These are phyloP conservation scores for Spirogloea muscicola DNA, from an alignment of 139 green algal species.

Conservation along the genomic window DNA sequence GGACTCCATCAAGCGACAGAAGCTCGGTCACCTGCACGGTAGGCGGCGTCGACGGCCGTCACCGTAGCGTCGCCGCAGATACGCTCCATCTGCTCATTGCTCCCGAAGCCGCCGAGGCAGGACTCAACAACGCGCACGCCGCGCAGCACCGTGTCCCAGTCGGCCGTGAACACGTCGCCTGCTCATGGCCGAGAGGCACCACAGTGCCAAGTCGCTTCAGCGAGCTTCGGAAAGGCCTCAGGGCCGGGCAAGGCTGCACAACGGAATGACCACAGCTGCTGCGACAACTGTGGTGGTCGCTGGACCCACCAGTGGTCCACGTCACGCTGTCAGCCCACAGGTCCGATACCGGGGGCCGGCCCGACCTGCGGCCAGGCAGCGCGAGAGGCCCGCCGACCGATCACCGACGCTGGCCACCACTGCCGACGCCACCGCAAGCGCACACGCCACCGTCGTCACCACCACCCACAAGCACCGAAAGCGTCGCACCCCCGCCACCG, in stretches of 20 bases:
- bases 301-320: neutral
- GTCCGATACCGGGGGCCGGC: neutral
- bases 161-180: slow-evolving; percentile 32
- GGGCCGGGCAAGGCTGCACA: too few species aligned
- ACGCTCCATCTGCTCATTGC: slow-evolving; percentile 49
- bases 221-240: too few species aligned
- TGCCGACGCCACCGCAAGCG: too few species aligned
- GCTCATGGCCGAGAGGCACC: neutral
- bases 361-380: slow-evolving; percentile 1
- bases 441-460: too few species aligned
- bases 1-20: too few species aligned
- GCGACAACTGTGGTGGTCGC: too few species aligned
- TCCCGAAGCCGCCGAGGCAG: slow-evolving; percentile 49
- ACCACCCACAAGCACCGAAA: too few species aligned
- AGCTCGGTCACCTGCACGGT: slow-evolving; percentile 26
- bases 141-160: slow-evolving; percentile 9
- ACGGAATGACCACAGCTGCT: too few species aligned
- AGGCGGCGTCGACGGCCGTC: slow-evolving; percentile 21
- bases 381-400: too few species aligned
- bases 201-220: too few species aligned
- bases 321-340: slow-evolving; percentile 11
- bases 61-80: slow-evolving; percentile 47
- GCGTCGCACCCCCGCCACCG: too few species aligned
- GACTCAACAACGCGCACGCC: slow-evolving; percentile 27
- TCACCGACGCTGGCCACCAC: too few species aligned